A percentile compares a stretch with the other conserved stretches of the same genome.
Conservation (phyloP, 495 filamentous ascomycete genomes). For the Aspergillus saccharolyticus region DNA sequence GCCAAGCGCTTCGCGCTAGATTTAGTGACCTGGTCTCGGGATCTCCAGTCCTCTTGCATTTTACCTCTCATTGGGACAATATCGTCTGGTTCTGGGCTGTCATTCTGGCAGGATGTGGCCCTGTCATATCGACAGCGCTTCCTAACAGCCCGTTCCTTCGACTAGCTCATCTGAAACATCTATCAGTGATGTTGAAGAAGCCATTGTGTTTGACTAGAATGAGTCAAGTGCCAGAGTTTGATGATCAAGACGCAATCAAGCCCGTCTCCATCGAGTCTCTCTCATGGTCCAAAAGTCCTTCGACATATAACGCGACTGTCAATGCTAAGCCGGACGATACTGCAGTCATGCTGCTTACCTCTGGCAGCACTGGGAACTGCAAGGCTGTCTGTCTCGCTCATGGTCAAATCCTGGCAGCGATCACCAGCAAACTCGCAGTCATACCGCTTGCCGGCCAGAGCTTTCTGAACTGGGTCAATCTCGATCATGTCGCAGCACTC, state of each 20-base stretch:
- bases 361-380: constrained; percentile 50
- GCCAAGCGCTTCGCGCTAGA: not conserved
- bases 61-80: constrained; percentile 5
- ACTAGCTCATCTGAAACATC: constrained; percentile 24
- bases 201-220: constrained; percentile 14
- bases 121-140: constrained; percentile 34
- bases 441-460: constrained; percentile 9
- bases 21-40: not conserved
- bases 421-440: constrained; percentile 34
- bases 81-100: constrained; percentile 39
- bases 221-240: constrained; percentile 4
- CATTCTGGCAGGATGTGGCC: constrained; percentile 28
- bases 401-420: constrained; percentile 40
- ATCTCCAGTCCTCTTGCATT: constrained; percentile 2
- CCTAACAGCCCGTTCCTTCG: constrained; percentile 25
- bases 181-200: constrained; percentile 12
- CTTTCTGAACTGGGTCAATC: constrained; percentile 48
- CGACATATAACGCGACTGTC: not conserved
- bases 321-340: constrained; percentile 1
- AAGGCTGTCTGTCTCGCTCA: constrained; percentile 49
- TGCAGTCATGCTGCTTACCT: constrained; percentile 51
- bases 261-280: not conserved
- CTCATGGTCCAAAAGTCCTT: too few relatives aligned
- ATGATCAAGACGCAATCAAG: not conserved
- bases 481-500: constrained; percentile 53